Evolutionary conservation across 2,329 filamentous ascomycete species (phyloP), one percentile per base, ranked within the genome.

Genomic region (Colletotrichum truncatum): DNA sequence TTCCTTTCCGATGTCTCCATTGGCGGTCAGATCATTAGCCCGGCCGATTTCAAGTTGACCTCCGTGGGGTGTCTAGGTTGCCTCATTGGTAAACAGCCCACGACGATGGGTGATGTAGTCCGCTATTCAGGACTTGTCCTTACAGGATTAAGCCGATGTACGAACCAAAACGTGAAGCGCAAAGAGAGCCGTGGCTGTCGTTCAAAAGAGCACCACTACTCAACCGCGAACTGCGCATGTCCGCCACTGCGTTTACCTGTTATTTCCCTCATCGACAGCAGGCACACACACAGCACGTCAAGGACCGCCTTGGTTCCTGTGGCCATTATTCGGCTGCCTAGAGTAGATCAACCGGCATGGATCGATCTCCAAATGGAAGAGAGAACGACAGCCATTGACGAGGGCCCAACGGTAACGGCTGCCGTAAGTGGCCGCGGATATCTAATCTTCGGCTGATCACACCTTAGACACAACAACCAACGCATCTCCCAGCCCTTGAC

Each of bases 401-500:
- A 30, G 28, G 12, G 21, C 25, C 6, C 23, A 18, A 38, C 21
- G n/a, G n/a, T 6, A 21, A 32, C 64, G 36, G 26, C n/a, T 48
- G 36, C 38, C 18, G 34, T 48, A 46, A 34, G 46, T 41, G 57
- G 49, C 58, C 10, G 49, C 26, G 34, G 23, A 48, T 14, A 39
- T 32, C 57, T 53, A 32, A 30, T 38, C 28, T 54, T 48, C 54
- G 41, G 34, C 53, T 25, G 57, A 65, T 65, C 28, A 45, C 63
- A 62, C 23, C 28, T 14, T n/a, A 45, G 53, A n/a, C 39, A 18
- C 45, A 61, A 39, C 59, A 41, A 53, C 59, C 64, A 67, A 63
- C 59, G 59, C 67, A 72, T 55, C 68, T 71, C 70, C 73, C 71
- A n/a, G 73, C 48, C 28, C 23, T 55, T 34, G 32, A 43, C 51